Base-by-base conservation (phyloP, 2,329 filamentous ascomycete species). In the Huntiella decipiens region DNA sequence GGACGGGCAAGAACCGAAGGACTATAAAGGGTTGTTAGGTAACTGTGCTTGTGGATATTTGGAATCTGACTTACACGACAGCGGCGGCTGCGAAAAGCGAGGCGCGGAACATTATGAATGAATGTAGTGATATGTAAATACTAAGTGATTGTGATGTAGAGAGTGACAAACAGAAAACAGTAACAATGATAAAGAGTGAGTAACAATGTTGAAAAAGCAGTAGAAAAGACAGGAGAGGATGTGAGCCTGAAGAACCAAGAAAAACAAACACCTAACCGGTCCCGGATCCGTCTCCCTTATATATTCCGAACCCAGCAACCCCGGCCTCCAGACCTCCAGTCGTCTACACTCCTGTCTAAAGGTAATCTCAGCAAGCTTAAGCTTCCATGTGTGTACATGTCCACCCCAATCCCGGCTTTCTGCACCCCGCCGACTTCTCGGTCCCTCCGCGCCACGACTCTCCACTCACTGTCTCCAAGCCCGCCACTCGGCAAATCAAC, bases 41-140 rank as follows among this genome's bases (percentile, higher is more conserved):
- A n/a, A 38, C 19, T 32, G 7, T 17, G 10, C 5, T n/a, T 12
- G 2, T 34, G 37, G 8, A 40, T 5, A 16, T 37, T 37, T 37
- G 35, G 11, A 37, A 13, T 37, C 16, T 17, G 11, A 46, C 43
- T 45, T 45, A 49, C 47, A 41, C 43, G 15, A 45, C 43, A 43
- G 47, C 43, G 32, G 47, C 47, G 22, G 47, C 38, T 19, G 43
- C 43, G 17, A 49, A 17, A 35, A 48, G 38, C 34, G 43, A 38
- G 43, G 42, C 19, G 16, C 47, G 47, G 47, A 49, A 40, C 43
- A 49, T 49, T 34, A 32, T 41, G 44, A 15, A 19, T 34, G 41
- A 19, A 35, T 16, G 41, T 43, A 17, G 41, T 35, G 28, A 35
- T 19, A 17, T 17, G 32, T 22, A 19, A 32, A 46, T 46, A 34